Conservation (phyloP, 768 basidiomycete genomes). For the Rhodotorula babjevae region DNA sequence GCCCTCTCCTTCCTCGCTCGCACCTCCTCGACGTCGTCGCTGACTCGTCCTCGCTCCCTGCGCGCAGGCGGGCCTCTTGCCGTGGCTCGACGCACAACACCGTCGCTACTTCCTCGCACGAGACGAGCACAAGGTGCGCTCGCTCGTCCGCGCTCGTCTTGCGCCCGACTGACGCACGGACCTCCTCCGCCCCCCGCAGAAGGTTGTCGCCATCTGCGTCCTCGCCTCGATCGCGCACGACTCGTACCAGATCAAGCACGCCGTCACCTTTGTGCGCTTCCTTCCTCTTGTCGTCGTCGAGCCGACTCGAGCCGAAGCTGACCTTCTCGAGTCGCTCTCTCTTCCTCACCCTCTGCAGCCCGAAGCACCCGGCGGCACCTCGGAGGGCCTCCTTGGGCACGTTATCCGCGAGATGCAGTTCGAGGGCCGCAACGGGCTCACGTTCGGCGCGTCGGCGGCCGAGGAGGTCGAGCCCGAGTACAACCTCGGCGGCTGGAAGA, state of each 20-base stretch:
- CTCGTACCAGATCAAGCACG: constrained; percentile 35
- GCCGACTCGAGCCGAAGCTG: neutral
- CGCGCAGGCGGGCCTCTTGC: constrained; percentile 16
- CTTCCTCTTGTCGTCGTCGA: neutral
- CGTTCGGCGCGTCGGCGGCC: constrained; percentile 29
- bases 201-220: constrained; percentile 35
- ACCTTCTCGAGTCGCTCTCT: neutral
- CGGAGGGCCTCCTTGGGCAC: constrained; percentile 27
- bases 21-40: too few species aligned
- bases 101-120: constrained; percentile 32
- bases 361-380: constrained; percentile 28
- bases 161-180: too few species aligned
- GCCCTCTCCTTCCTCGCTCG: neutral
- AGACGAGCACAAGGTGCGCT: constrained; percentile 25
- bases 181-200: neutral
- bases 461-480: constrained; percentile 13
- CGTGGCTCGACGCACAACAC: constrained; percentile 31
- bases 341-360: constrained; percentile 8
- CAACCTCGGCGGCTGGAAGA: constrained; percentile 26
- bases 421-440: constrained; percentile 26
- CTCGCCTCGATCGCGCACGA: constrained; percentile 27
- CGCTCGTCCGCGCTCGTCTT: neutral
- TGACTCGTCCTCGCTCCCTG: neutral
- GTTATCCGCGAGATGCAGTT: constrained; percentile 32
- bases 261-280: constrained; percentile 32